A percentile compares a stretch with the other conserved stretches of the same genome.
phyloP scores from a whole-genome alignment of 2,329 filamentous ascomycete genomes.

The Fusarium hostae region DNA sequence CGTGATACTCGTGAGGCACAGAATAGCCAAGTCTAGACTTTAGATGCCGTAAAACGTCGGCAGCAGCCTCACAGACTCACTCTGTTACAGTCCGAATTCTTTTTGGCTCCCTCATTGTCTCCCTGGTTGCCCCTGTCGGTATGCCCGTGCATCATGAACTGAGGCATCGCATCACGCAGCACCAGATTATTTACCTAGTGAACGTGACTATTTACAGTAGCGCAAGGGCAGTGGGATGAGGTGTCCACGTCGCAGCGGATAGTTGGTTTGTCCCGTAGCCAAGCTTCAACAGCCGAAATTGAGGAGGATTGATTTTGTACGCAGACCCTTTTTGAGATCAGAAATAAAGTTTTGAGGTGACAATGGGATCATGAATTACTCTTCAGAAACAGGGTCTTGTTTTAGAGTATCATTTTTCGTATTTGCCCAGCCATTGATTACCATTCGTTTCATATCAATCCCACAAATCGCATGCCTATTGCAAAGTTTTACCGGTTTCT shows the following conservation, averaged over 20 bases:
- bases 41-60: not conserved
- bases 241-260: slow-evolving; percentile 8
- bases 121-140: not conserved
- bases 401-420: slow-evolving; percentile 17
- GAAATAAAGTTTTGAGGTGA: slow-evolving; percentile 25
- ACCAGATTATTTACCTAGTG: slow-evolving; percentile 23
- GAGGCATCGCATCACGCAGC: slow-evolving; percentile 19
- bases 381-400: slow-evolving; percentile 23
- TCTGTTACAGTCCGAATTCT: not conserved
- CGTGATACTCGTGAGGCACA: slow-evolving; percentile 5
- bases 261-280: slow-evolving; percentile 15
- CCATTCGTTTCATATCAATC: slow-evolving; percentile 17
- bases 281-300: slow-evolving; percentile 44
- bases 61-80: slow-evolving; percentile 2
- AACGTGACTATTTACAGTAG: slow-evolving; percentile 36
- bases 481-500: slow-evolving; percentile 16
- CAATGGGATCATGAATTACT: slow-evolving; percentile 5
- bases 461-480: slow-evolving; percentile 1
- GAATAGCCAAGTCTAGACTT: slow-evolving; percentile 18
- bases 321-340: slow-evolving; percentile 9
- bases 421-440: not conserved
- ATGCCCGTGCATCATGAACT: slow-evolving; percentile 3
- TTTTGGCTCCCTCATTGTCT: not conserved
- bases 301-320: slow-evolving; percentile 7
- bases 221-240: not conserved